These are phyloP conservation scores for Sporothrix humicola DNA, from an alignment of 2,329 filamentous ascomycete species.

Conservation along the genomic window DNA sequence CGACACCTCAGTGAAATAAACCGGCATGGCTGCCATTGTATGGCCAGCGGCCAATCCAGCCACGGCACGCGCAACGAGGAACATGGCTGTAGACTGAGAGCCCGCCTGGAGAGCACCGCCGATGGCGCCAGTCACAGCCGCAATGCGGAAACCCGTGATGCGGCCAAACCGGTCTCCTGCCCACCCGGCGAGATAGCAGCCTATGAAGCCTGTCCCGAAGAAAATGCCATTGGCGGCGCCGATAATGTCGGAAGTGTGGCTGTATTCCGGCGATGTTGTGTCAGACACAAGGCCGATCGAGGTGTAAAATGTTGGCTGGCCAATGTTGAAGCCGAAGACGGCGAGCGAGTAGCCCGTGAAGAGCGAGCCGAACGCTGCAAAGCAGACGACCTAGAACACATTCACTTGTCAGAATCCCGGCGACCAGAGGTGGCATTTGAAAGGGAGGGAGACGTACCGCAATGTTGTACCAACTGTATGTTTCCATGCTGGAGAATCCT, in stretches of 20 bases:
- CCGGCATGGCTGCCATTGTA: background rate
- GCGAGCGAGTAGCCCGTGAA: constrained; percentile 1
- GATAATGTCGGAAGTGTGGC: background rate
- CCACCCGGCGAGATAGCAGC: background rate
- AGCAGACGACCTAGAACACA: background rate
- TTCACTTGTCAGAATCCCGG: background rate
- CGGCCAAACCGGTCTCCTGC: background rate
- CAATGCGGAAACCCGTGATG: constrained; percentile 1
- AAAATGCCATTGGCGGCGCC: background rate
- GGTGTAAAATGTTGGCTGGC: constrained; percentile 5
- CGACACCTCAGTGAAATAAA: background rate
- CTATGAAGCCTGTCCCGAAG: background rate
- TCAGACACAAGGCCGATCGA: background rate
- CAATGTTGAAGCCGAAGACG: background rate
- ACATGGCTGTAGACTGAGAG: background rate
- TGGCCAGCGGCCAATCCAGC: background rate
- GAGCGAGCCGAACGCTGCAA: background rate
- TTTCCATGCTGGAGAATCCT: background rate
- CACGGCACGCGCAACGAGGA: background rate
- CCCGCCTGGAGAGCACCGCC: background rate
- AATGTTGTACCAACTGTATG: constrained; percentile 9
- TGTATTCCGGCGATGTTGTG: background rate
- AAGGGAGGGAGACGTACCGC: background rate
- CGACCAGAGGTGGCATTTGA: background rate
- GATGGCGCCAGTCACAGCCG: background rate